Evolutionary conservation across 2,329 filamentous ascomycete genomes (phyloP).

Genomic region (Penicillium sp.): DNA sequence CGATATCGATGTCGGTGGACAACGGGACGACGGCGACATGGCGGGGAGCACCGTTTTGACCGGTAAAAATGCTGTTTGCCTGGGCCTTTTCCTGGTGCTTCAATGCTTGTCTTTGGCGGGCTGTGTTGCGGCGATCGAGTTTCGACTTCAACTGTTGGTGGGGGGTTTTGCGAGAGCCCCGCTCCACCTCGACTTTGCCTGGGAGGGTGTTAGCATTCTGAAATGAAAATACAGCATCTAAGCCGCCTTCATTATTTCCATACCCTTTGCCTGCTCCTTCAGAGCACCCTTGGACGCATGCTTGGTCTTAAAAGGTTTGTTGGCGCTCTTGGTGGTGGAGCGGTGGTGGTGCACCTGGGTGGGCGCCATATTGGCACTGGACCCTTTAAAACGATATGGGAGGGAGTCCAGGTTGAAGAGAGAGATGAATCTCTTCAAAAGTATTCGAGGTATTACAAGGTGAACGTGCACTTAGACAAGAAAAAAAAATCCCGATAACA

Average conservation of each 20-base stretch:
- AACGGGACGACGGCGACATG: slow-evolving; percentile 87
- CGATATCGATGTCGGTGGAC: slow-evolving; percentile 68
- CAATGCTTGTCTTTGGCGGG: slow-evolving; percentile 79
- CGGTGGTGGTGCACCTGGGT: slow-evolving; percentile 74
- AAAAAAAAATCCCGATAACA: slow-evolving; percentile 27
- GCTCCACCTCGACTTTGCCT: slow-evolving; percentile 79
- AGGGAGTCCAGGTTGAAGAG: slow-evolving; percentile 52
- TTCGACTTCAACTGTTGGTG: slow-evolving; percentile 98
- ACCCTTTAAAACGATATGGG: slow-evolving; percentile 83
- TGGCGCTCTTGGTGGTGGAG: slow-evolving; percentile 81
- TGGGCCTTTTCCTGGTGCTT: slow-evolving; percentile 83
- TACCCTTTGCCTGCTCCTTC: slow-evolving; percentile 83
- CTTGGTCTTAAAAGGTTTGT: slow-evolving; percentile 91
- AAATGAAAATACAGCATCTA: not conserved
- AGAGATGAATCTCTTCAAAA: not conserved
- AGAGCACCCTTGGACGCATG: slow-evolving; percentile 86
- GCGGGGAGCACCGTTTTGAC: slow-evolving; percentile 79
- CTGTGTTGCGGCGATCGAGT: slow-evolving; percentile 90
- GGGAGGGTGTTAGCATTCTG: slow-evolving; percentile 11
- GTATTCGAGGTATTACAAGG: not conserved
- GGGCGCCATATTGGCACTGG: slow-evolving; percentile 69
- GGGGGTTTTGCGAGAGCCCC: slow-evolving; percentile 76
- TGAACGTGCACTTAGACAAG: slow-evolving; percentile 4
- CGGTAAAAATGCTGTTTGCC: slow-evolving; percentile 78
- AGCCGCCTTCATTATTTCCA: not conserved